Conservation (phyloP, 768 basidiomycete species). For the Suillus brevipes region DNA sequence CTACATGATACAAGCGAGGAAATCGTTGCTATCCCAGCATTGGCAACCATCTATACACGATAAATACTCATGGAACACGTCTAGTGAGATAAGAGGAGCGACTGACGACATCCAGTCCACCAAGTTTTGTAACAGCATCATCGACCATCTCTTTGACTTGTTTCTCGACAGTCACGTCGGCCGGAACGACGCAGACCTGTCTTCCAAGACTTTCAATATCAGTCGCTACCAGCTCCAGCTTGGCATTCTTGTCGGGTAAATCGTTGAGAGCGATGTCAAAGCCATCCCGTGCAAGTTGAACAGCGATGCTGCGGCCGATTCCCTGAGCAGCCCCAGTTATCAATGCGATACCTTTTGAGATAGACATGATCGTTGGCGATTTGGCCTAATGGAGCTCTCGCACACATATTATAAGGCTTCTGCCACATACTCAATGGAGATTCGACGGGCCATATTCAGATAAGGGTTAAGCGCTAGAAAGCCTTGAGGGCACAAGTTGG, state of each 20-base stretch:
- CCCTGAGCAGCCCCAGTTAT: conserved; percentile 23
- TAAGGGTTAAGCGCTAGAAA: background rate
- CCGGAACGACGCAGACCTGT: background rate
- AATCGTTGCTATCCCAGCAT: conserved; percentile 18
- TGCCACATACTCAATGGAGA: background rate
- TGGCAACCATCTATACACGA: conserved; percentile 26
- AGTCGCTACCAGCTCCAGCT: conserved; percentile 8
- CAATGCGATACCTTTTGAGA: conserved; percentile 18
- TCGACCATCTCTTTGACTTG: conserved; percentile 19
- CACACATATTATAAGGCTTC: background rate
- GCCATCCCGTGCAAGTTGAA: conserved; percentile 29
- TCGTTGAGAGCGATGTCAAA: conserved; percentile 20
- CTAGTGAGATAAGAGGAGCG: background rate
- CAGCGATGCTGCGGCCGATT: conserved; percentile 27
- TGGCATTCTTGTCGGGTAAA: conserved; percentile 1
- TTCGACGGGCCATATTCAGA: background rate
- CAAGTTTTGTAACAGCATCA: conserved; percentile 8
- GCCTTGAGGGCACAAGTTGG: background rate
- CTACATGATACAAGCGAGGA: conserved; percentile 16
- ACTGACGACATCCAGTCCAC: conserved; percentile 18
- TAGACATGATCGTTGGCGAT: background rate
- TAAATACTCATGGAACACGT: background rate
- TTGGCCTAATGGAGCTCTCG: background rate
- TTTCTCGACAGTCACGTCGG: conserved; percentile 10
- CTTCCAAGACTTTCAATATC: conserved; percentile 4